These are phyloP conservation scores for Scheffersomyces cryptocercus DNA, from an alignment of 1,139 yeast species.

Conservation along the genomic window DNA sequence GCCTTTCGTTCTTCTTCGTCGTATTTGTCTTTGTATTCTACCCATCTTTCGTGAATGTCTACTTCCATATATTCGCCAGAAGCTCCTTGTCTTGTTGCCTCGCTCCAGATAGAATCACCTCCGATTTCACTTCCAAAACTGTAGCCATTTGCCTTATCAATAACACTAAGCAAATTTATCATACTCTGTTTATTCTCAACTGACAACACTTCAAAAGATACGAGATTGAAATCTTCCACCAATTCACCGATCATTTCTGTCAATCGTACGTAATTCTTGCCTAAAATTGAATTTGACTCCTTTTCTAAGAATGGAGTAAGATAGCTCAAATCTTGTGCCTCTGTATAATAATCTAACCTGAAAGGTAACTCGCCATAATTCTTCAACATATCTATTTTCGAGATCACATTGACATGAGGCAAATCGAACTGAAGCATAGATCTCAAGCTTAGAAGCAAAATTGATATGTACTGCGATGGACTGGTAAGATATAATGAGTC, in stretches of 20 bases:
- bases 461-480: conserved; percentile 90
- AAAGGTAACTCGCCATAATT: conserved; percentile 67
- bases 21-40: conserved; percentile 75
- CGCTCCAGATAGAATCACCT: conserved; percentile 96
- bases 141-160: conserved; percentile 94
- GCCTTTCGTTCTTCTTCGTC: conserved; percentile 62
- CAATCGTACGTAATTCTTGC: conserved; percentile 63
- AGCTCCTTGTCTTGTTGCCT: conserved; percentile 83
- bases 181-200: conserved; percentile 90
- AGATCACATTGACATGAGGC: conserved; percentile 56
- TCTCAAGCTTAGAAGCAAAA: conserved; percentile 75
- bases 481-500: conserved; percentile 85
- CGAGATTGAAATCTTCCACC: conserved; percentile 84
- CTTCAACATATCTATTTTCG: conserved; percentile 81
- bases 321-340: conserved; percentile 79
- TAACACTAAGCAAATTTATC: conserved; percentile 73
- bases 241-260: conserved; percentile 81
- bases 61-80: conserved; percentile 47
- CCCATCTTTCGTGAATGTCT: conserved; percentile 95
- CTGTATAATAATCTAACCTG: conserved; percentile 82
- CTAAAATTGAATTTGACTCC: conserved; percentile 64
- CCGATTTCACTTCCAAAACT: conserved; percentile 93
- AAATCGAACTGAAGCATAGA: conserved; percentile 50
- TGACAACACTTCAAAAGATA: conserved; percentile 84
- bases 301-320: conserved; percentile 68